Conservation (phyloP, 1,284 basidiomycete genomes). For the Erythrobasidium hasegawianum region DNA sequence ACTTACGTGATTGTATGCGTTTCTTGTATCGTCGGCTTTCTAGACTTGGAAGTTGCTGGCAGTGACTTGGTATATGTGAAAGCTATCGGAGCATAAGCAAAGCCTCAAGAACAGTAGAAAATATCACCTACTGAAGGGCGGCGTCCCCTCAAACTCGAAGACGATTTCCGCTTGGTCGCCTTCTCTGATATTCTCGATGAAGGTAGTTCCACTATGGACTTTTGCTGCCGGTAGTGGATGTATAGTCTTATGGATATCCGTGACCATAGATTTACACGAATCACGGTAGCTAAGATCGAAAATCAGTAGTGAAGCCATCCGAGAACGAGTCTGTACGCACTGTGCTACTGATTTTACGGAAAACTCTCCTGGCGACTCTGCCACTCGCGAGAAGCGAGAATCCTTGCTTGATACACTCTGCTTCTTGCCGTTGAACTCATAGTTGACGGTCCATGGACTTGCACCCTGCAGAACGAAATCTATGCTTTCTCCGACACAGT, state of each 20-base stretch:
- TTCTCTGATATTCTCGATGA: constrained; percentile 82
- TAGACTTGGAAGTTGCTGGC: constrained; percentile 37
- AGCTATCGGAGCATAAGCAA: constrained; percentile 46
- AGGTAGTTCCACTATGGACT: constrained; percentile 75
- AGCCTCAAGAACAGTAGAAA: background rate
- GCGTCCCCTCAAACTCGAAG: constrained; percentile 80
- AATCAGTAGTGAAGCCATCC: background rate
- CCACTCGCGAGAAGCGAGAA: constrained; percentile 76
- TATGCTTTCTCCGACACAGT: constrained; percentile 84
- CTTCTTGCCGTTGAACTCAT: constrained; percentile 72
- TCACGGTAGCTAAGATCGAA: constrained; percentile 36
- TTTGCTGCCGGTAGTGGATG: constrained; percentile 81
- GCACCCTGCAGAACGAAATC: constrained; percentile 92
- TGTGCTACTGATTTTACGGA: constrained; percentile 80
- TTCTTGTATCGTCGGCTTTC: constrained; percentile 37
- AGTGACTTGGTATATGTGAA: constrained; percentile 57
- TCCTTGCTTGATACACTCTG: constrained; percentile 70
- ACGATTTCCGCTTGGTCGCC: constrained; percentile 66
- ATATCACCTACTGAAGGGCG: constrained; percentile 65
- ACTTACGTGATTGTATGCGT: constrained; percentile 63
- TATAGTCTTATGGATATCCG: constrained; percentile 70
- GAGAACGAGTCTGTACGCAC: constrained; percentile 47
- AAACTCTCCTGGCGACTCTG: constrained; percentile 76
- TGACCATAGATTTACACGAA: constrained; percentile 70
- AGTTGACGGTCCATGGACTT: constrained; percentile 92